Base-by-base conservation (phyloP, 495 filamentous ascomycete genomes). In the Halenospora varia region DNA sequence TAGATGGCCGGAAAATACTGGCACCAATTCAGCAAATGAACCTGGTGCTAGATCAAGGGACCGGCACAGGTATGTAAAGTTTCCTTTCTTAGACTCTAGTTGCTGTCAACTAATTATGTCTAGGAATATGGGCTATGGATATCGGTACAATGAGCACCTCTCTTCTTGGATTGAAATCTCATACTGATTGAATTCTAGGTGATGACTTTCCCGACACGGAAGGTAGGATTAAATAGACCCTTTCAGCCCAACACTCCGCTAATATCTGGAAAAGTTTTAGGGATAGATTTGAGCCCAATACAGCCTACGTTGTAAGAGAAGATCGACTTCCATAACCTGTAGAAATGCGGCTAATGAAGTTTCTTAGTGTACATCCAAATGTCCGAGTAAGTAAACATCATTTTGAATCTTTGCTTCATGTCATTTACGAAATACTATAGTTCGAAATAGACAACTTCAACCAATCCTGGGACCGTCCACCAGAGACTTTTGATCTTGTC, bases 371-470 rank as follows among this genome's bases (percentile, higher is more conserved):
- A 0, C 80, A 85, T 29, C 80, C 80, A 44, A 88, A 88, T 61
- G 72, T 86, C 29, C 29, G 13, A 13, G 29, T 35, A 13, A 6
- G 29, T 6, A 35, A 35, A 35, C 13, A 6, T 13, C 13, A 35
- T 35, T 6, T 35, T 35, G 29, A 13, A 35, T 35, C 4, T 35
- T 13, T 4, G 13, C 13, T 35, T 4, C 4, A 35, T 13, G 13
- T 35, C 29, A 35, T 13, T 35, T 35, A 35, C 29, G 4, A 6
- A 13, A 35, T 13, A 35, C 13, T 35, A 48, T 81, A 75, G 61
- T 88, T 87, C 67, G 82, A 87, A 66, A 75, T 88, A 22, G 84
- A 86, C 59, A 77, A 88, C 57, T 84, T 83, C 53, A 77, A 77
- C 29, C 65, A 76, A 26, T 2, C 3, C 2, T 44, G 29, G 39